A percentile compares a stretch with the other conserved stretches of the same genome.
Conservation (phyloP, 164 flowering plant species). For the Annona squamosa region DNA sequence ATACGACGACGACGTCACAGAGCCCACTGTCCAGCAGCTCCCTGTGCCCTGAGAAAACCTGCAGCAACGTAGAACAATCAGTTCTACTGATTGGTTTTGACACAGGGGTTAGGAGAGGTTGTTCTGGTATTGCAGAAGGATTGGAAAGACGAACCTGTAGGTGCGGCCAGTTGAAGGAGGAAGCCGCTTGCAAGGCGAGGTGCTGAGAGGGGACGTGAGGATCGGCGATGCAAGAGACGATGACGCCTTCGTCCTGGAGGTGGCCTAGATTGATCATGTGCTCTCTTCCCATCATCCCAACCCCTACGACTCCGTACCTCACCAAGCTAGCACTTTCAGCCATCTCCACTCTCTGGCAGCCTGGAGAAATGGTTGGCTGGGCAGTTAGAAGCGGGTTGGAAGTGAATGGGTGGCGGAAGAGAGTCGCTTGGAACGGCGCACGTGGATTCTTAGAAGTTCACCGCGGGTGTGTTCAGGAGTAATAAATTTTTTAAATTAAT, state of each 20-base stretch:
- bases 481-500: no score
- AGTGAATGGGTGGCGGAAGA: no score
- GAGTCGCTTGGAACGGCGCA: no score
- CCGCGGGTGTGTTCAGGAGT: no score
- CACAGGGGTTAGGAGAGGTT: neutral
- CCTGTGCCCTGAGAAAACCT: conserved; percentile 73
- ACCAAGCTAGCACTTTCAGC: conserved; percentile 13
- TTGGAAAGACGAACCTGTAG: conserved; percentile 39
- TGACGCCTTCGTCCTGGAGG: conserved; percentile 53
- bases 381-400: no score
- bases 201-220: conserved; percentile 79
- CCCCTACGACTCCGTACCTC: conserved; percentile 88
- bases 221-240: conserved; percentile 71
- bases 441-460: no score
- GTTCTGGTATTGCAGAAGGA: neutral
- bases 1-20: conserved; percentile 82
- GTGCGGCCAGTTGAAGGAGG: conserved; percentile 53
- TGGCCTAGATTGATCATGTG: conserved; percentile 75
- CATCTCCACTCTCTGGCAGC: neutral
- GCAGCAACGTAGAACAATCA: neutral
- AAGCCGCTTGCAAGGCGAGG: conserved; percentile 49
- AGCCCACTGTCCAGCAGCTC: conserved; percentile 74
- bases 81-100: neutral
- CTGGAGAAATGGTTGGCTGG: no score
- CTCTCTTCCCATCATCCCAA: conserved; percentile 98